Evolutionary conservation across 1,139 yeast species (phyloP), one percentile per base, ranked within the genome.

Genomic region (Taphrina betulina): DNA sequence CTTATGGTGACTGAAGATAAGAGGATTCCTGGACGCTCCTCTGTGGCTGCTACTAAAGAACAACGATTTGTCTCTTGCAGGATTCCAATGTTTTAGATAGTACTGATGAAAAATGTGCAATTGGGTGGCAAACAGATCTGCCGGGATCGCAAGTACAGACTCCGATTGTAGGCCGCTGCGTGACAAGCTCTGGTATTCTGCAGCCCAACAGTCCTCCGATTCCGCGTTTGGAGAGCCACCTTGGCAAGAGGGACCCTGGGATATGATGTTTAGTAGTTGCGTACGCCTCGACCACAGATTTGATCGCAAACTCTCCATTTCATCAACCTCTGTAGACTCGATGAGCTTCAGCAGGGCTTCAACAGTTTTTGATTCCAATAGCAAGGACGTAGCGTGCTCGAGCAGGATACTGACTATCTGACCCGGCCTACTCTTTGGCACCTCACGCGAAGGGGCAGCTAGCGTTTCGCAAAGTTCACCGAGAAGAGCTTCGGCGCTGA

Each of bases 1-100:
- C 63, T 85, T 85, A 22, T 75, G 74, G 50, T 85, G 80, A 66
- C 84, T 84, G 72, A 88, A 89, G 10, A 88, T 17, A 19, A 56
- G 46, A 76, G 60, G 60, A 33, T 57, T 50, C 75, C 68, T 1
- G 78, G 77, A 59, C 75, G 56, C 34, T 20, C 44, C 50, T 10
- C 34, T 22, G 5, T 17, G 36, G 4, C 20, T 29, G 10, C 36
- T 35, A 16, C 34, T 40, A 24, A 50, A 57, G 43, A 57, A 57
- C 22, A 57, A 26, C 2, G 60, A 57, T n/a, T 29, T 14, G 5
- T 57, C 60, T 7, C 10, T 19, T 19, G 57, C 46, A 3, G 60
- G 60, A 16, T 57, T 38, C 60, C 60, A 57, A 23, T 14, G 42
- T 10, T 48, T 34, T 7, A 56, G 42, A 34, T 20, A 56, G 31